phyloP scores from a whole-genome alignment of 495 filamentous ascomycete genomes.

The Xanthoparmelia taractica region DNA sequence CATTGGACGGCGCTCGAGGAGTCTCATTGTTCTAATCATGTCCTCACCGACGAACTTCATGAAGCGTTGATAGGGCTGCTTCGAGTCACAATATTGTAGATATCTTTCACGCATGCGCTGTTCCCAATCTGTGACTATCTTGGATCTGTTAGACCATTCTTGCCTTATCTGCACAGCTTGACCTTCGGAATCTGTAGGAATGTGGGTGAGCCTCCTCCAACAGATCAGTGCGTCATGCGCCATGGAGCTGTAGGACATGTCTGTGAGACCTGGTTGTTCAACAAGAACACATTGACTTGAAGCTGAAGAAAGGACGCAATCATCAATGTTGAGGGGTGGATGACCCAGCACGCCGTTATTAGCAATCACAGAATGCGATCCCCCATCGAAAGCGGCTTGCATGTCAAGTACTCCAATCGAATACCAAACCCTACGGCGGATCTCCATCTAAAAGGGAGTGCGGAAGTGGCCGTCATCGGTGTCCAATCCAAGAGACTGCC shows the following conservation, averaged over 20 bases:
- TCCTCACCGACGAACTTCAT: constrained; percentile 8
- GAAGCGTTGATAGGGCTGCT: constrained; percentile 9
- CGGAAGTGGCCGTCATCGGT: background rate
- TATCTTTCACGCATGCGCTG: constrained; percentile 1
- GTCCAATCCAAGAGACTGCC: constrained; percentile 11
- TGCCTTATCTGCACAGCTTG: background rate
- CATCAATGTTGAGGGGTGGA: constrained; percentile 10
- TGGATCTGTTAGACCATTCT: constrained; percentile 3
- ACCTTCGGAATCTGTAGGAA: background rate
- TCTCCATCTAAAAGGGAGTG: constrained; percentile 7
- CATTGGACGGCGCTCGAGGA: constrained; percentile 11
- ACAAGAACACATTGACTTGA: background rate
- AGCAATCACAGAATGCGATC: constrained; percentile 6
- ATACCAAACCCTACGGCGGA: constrained; percentile 11
- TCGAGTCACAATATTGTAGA: background rate
- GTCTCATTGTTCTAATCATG: constrained; percentile 5
- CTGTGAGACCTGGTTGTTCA: constrained; percentile 7
- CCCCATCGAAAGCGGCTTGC: constrained; percentile 16
- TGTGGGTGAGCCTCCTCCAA: constrained; percentile 7
- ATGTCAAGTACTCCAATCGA: constrained; percentile 14
- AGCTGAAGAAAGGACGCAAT: constrained; percentile 5
- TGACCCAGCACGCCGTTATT: background rate
- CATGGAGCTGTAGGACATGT: constrained; percentile 14
- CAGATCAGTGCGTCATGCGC: constrained; percentile 3
- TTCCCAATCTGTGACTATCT: background rate